Evolutionary conservation across 2,329 filamentous ascomycete species (phyloP), one percentile per base, ranked within the genome.

Genomic region (Rutstroemia sp.): DNA sequence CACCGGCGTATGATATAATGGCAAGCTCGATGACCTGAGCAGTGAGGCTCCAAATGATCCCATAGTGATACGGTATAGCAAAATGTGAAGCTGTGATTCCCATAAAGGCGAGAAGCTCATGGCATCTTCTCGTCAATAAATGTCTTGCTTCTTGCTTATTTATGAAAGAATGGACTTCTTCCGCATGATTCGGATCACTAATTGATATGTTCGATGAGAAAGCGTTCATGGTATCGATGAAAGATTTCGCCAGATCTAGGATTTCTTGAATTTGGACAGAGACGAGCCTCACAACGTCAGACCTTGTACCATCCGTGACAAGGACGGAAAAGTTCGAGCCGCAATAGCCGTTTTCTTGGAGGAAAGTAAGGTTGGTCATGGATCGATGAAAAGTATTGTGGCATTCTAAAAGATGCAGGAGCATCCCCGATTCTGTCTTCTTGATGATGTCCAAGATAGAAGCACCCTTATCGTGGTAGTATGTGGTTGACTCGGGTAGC

Each of bases 1-100:
- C 51, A 7, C 60, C 58, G 37, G 49, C 56, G n/a, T 61, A 61
- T 7, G 55, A 60, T 7, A 58, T 16, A 3, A 60, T 41, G 10
- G 34, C 56, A 5, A 61, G 48, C 21, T 61, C 49, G 14, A 61
- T 41, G 1, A 30, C 48, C 38, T 61, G 48, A 25, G 37, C 23
- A 17, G 54, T 51, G 47, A 48, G 21, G 12, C 56, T n/a, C 57
- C 57, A 61, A 23, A 58, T 54, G 8, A 7, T 10, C 42, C 9
- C 16, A 45, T 21, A 10, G 3, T 34, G 17, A 25, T 2, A 4
- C 6, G 10, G 9, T 0, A 5, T 7, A 6, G 9, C 42, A 14
- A 12, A 1, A 17, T 4, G 10, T 45, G 10, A 7, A n/a, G 5
- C 3, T 44, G 12, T 30, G 25, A 45, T 45, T 1, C 23, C 27